A percentile compares a stretch with the other conserved stretches of the same genome.
phyloP scores from a whole-genome alignment of 2,329 filamentous ascomycete genomes.

The Pseudophaeomoniella oleicola region DNA sequence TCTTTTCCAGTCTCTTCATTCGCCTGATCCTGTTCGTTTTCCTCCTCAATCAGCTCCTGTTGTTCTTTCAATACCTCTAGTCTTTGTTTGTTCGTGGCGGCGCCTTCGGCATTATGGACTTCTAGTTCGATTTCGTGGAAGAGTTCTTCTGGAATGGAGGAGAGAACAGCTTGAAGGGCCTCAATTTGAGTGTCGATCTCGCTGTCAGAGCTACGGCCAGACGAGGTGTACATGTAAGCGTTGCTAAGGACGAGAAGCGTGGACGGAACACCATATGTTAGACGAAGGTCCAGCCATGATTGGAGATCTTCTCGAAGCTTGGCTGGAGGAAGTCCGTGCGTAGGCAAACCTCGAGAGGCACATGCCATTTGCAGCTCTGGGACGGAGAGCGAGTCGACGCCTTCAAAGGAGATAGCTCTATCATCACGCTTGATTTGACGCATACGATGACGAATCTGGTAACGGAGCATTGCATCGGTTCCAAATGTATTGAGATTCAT shows the following conservation, averaged over 20 bases:
- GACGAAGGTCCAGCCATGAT: slow-evolving; percentile 84
- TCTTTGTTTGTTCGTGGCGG: slow-evolving; percentile 96
- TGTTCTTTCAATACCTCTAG: slow-evolving; percentile 97
- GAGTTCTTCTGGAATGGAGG: slow-evolving; percentile 89
- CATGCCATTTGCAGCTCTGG: slow-evolving; percentile 84
- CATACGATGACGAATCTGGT: slow-evolving; percentile 95
- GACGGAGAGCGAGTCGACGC: slow-evolving; percentile 85
- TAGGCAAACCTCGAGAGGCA: slow-evolving; percentile 80
- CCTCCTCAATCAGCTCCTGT: slow-evolving; percentile 93
- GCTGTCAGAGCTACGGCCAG: slow-evolving; percentile 50
- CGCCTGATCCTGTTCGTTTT: slow-evolving; percentile 79
- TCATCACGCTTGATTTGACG: slow-evolving; percentile 98
- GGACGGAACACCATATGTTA: slow-evolving; percentile 90
- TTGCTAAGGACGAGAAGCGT: slow-evolving; percentile 92
- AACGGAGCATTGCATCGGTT: slow-evolving; percentile 93
- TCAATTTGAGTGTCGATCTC: slow-evolving; percentile 86
- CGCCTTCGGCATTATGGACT: slow-evolving; percentile 90
- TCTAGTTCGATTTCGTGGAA: slow-evolving; percentile 99
- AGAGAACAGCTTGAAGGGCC: slow-evolving; percentile 79
- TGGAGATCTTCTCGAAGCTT: slow-evolving; percentile 78
- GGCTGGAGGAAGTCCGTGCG: slow-evolving; percentile 78
- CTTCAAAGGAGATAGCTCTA: slow-evolving; percentile 83
- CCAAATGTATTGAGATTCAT: slow-evolving; percentile 96
- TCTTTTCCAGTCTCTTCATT: slow-evolving; percentile 61
- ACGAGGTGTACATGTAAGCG: slow-evolving; percentile 86